These are phyloP conservation scores for Dioszegia hungarica DNA, from an alignment of 768 basidiomycete genomes.

Conservation along the genomic window DNA sequence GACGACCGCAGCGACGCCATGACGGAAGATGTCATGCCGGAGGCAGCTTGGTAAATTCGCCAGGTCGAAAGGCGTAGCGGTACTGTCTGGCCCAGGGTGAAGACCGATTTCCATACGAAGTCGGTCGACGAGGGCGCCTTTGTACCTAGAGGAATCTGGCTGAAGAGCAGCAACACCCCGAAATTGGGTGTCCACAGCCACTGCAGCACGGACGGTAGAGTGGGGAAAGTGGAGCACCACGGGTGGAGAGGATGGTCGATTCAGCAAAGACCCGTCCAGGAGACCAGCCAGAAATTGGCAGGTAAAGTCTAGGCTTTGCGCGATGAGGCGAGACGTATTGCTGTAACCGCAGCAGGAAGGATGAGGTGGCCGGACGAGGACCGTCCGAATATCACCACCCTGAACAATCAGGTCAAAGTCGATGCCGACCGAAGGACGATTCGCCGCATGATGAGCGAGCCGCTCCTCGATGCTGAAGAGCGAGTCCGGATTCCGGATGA, in stretches of 20 bases:
- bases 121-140: background rate
- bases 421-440: background rate
- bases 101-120: too few relatives aligned
- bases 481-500: background rate
- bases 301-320: background rate
- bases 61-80: too few relatives aligned
- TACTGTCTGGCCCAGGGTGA: too few relatives aligned
- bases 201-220: background rate
- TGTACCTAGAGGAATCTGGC: background rate
- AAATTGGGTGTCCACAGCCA: background rate
- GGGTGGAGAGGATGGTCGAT: too few relatives aligned
- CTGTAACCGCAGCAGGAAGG: background rate
- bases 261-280: background rate
- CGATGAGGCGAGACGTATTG: background rate
- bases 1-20: too few relatives aligned
- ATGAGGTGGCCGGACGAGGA: background rate
- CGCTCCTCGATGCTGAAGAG: background rate
- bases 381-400: background rate
- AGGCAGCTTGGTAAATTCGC: too few relatives aligned
- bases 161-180: background rate
- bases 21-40: too few relatives aligned
- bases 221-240: background rate
- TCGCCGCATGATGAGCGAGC: background rate
- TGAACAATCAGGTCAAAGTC: background rate
- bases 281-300: background rate